Evolutionary conservation across 306 rosid species (phyloP).

Genomic region (Purshia tridentata): DNA sequence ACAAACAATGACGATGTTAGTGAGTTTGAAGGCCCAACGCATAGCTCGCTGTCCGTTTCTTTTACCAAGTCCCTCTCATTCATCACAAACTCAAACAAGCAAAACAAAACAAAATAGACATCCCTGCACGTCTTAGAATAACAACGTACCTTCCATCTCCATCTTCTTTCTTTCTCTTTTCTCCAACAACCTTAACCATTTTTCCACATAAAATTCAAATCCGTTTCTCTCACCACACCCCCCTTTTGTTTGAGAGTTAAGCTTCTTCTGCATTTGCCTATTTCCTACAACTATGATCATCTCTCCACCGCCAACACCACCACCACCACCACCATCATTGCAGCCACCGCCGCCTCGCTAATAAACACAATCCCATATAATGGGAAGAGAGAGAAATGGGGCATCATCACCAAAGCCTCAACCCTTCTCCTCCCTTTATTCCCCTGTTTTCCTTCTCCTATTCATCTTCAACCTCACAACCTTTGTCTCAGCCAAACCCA

Average conservation of each 20-base stretch:
- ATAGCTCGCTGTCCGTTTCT: conserved; percentile 31
- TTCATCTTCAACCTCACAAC: conserved; percentile 10
- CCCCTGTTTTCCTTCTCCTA: conserved; percentile 12
- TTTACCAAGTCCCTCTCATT: conserved; percentile 38
- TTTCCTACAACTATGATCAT: not conserved
- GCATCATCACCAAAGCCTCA: conserved; percentile 18
- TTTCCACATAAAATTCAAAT: not conserved
- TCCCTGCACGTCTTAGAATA: conserved; percentile 34
- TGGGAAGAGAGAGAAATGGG: conserved; percentile 36
- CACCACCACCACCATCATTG: conserved; percentile 3
- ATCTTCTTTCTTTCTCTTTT: conserved; percentile 19
- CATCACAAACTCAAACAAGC: conserved; percentile 23
- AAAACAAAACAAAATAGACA: conserved; percentile 19
- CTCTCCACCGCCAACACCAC: conserved; percentile 2
- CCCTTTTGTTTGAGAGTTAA: not conserved
- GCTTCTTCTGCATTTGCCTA: not conserved
- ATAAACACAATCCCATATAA: conserved; percentile 6
- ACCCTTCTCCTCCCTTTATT: conserved; percentile 24
- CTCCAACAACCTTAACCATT: conserved; percentile 19
- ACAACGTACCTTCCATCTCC: conserved; percentile 23
- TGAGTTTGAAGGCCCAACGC: conserved; percentile 40
- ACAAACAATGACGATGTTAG: not conserved
- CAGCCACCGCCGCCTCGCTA: not conserved
- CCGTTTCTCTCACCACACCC: not conserved
- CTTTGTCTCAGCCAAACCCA: conserved; percentile 15